These are phyloP conservation scores for Epichloe uncinata DNA, from an alignment of 2,329 filamentous ascomycete species.

Conservation along the genomic window DNA sequence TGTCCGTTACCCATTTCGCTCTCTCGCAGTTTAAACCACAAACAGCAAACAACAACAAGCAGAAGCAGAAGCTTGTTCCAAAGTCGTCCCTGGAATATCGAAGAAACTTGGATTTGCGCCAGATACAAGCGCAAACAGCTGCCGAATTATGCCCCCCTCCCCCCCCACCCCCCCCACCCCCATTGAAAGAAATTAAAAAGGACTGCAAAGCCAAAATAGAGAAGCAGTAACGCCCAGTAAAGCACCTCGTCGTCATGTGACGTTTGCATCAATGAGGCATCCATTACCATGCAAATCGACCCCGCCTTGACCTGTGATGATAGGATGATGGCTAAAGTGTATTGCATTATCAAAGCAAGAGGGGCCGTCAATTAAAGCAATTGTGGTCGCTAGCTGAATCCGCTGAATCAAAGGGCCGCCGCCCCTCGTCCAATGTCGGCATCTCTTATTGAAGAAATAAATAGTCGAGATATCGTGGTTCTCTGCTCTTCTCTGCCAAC, in stretches of 20 bases:
- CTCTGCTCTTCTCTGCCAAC: background rate
- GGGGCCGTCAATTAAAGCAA: background rate
- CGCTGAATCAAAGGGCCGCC: background rate
- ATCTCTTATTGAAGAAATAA: slow-evolving; percentile 10
- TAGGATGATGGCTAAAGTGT: background rate
- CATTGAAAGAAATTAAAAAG: too few relatives aligned
- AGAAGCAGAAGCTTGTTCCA: background rate
- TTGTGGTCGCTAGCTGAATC: background rate
- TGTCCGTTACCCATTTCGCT: background rate
- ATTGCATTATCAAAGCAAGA: background rate
- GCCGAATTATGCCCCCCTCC: too few relatives aligned
- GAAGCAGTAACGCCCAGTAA: background rate
- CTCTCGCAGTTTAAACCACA: background rate
- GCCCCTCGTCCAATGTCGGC: background rate
- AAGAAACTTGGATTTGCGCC: background rate
- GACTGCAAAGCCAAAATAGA: background rate
- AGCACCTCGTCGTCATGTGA: background rate
- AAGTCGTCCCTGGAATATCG: background rate
- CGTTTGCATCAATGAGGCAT: background rate
- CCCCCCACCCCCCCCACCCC: too few relatives aligned
- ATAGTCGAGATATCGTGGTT: slow-evolving; percentile 16
- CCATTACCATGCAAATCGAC: background rate
- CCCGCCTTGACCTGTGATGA: background rate
- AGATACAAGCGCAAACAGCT: background rate
- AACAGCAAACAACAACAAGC: background rate